Evolutionary conservation across 352 stramenopile species (phyloP), one percentile per base, ranked within the genome.

Genomic region (Phytophthora boehmeriae): DNA sequence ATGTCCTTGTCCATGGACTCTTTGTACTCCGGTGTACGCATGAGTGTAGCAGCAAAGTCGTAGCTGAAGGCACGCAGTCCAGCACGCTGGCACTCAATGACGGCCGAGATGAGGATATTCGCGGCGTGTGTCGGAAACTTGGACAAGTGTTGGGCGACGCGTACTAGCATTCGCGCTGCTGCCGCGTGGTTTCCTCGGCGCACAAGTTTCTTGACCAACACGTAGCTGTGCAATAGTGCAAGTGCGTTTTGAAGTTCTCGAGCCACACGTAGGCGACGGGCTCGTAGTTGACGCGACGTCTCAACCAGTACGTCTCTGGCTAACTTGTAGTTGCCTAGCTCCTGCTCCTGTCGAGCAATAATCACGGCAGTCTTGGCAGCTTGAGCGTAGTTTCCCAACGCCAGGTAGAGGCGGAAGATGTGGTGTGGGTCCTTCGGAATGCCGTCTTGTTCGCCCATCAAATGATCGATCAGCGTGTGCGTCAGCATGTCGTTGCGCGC

Each of bases 351-450:
- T 25, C 88, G 76, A 22, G 95, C 87, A 55, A 98, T 98, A 67
- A 98, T 97, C 50, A 98, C 83, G 10, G 94, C 94, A 5, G 94
- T 98, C 64, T 97, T 97, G 14, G 92, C 89, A 0, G 94, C 94
- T 61, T 98, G 88, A 0, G 88, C 68, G 72, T 96, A 98, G 71
- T 98, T 97, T 16, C 89, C 92, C n/a, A 98, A 80, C 19, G 91
- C 90, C 80, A 98, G 86, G 75, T 98, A 98, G 14, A 98, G 66
- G 0, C 92, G 83, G 54, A 98, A 98, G 51, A 98, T 98, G 61
- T 98, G 95, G 61, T 97, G 94, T 5, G 93, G 92, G 57, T 98
- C 95, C 67, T 98, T 98, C 1, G 90, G 89, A 48, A 98, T 95
- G 25, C 94, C 93, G 61, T 97, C 92, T 36, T 88, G 90, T 63